These are phyloP conservation scores for Entelexis paramagnoliae DNA, from an alignment of 1,139 yeast species.

Conservation along the genomic window DNA sequence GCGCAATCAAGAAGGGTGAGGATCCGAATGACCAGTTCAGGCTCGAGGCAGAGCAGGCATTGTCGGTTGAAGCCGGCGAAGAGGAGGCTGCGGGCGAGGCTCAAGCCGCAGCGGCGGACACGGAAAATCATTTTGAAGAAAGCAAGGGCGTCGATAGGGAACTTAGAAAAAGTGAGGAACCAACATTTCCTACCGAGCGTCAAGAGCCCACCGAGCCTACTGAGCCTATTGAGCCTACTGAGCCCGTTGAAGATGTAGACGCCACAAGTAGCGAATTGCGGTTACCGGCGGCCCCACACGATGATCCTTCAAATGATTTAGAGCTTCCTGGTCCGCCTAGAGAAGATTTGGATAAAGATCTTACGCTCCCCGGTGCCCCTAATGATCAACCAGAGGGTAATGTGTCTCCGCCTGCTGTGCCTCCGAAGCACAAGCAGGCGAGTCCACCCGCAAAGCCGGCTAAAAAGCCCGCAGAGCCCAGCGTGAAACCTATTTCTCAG, in stretches of 20 bases:
- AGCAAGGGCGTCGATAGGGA: too few relatives aligned
- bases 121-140: too few relatives aligned
- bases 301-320: not conserved
- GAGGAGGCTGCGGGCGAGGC: not conserved
- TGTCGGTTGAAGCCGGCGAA: not conserved
- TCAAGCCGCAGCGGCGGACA: too few relatives aligned
- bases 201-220: not conserved
- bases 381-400: slow-evolving; percentile 16
- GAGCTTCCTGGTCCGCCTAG: slow-evolving; percentile 12
- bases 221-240: not conserved
- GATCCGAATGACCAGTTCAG: slow-evolving; percentile 43
- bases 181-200: too few relatives aligned
- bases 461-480: slow-evolving; percentile 4
- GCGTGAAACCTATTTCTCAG: slow-evolving; percentile 2
- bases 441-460: slow-evolving; percentile 11
- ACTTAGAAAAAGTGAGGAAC: too few relatives aligned
- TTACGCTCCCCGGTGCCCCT: slow-evolving; percentile 23
- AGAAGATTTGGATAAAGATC: slow-evolving; percentile 17
- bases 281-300: slow-evolving; percentile 1
- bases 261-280: not conserved
- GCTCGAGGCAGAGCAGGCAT: not conserved
- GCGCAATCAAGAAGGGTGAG: slow-evolving; percentile 37
- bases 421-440: slow-evolving; percentile 4
- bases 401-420: slow-evolving; percentile 16
- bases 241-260: not conserved